A percentile compares a stretch with the other conserved stretches of the same genome.
Conservation (phyloP, 2,329 filamentous ascomycete species). For the Colletotrichum liriopes region DNA sequence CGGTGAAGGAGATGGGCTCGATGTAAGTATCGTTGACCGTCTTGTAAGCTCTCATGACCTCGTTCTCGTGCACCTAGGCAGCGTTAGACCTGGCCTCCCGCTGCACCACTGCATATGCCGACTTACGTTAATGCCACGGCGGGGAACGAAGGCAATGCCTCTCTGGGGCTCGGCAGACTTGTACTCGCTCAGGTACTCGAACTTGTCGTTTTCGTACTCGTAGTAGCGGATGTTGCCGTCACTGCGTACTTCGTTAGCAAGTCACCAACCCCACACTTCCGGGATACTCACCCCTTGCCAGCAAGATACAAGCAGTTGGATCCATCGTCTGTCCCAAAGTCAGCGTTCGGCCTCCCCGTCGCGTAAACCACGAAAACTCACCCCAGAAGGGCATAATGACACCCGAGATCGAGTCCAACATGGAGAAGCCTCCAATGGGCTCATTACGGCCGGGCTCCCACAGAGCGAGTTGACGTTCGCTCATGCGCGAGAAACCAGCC, state of each 20-base stretch:
- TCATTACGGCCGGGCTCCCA: constrained; percentile 93
- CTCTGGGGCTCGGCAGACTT: constrained; percentile 97
- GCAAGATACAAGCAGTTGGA: constrained; percentile 96
- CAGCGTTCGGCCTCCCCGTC: constrained; percentile 36
- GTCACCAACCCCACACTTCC: background rate
- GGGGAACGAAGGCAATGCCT: constrained; percentile 93
- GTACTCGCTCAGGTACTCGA: constrained; percentile 97
- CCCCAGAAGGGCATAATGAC: constrained; percentile 99
- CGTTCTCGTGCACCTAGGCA: constrained; percentile 88
- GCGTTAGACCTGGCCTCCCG: constrained; percentile 45
- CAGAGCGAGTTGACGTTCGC: constrained; percentile 93
- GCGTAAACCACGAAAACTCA: constrained; percentile 51
- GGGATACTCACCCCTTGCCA: constrained; percentile 87
- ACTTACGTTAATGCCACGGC: constrained; percentile 90
- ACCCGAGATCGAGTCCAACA: constrained; percentile 95
- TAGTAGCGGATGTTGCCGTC: constrained; percentile 99
- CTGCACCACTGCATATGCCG: background rate
- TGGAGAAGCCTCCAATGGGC: constrained; percentile 91
- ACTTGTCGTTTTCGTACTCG: constrained; percentile 98
- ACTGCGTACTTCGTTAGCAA: constrained; percentile 64
- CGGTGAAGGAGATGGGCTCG: constrained; percentile 97
- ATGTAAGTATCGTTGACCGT: constrained; percentile 95
- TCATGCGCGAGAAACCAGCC: constrained; percentile 98
- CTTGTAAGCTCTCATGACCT: constrained; percentile 96
- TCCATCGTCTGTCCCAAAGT: constrained; percentile 77